Evolutionary conservation across 2,329 filamentous ascomycete species (phyloP), one percentile per base, ranked within the genome.

Genomic region (Epichloe gansuensis): DNA sequence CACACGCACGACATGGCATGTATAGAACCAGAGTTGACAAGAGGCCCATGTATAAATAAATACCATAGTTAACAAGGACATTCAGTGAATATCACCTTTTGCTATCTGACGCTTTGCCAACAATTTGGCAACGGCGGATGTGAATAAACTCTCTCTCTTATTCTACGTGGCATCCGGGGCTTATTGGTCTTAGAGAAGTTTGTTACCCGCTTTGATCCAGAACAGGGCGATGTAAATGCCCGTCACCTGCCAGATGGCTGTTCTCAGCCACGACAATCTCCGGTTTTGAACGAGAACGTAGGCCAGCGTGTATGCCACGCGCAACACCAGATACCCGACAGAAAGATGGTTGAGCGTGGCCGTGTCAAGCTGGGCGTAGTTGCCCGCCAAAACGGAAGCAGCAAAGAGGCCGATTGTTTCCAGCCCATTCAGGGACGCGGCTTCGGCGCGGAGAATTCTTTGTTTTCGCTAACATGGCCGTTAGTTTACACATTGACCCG

Each of bases 401-500:
- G 72, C 67, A 59, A 67, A 75, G 56, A 73, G 59, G 46, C 70
- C 70, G 11, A 76, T 56, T 5, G 69, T 72, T 61, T 76, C 73
- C 54, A 72, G 66, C 55, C 65, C 70, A 58, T 76, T 76, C 46
- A 63, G 60, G 11, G 65, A 59, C 4, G 74, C 72, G 21, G 77
- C 75, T 60, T 83, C 75, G 31, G 74, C 70, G 49, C 78, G 73
- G 42, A 80, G 63, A 35, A 77, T 69, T 49, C 72, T 72, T 60
- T 80, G 80, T 61, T 83, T 78, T 31, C 70, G 72, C 62, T 78
- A 55, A 2, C 13, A 8, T 4, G 13, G 28, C 3, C 13, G 44
- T 45, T 38, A 34, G 43, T n/a, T 3, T 4, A 25, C 23, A 4
- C 23, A 4, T 25, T 25, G 3, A 4, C 3, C 23, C 4, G 23